These are phyloP conservation scores for Reutealis trisperma DNA, from an alignment of 345 rosid genomes.

Conservation along the genomic window DNA sequence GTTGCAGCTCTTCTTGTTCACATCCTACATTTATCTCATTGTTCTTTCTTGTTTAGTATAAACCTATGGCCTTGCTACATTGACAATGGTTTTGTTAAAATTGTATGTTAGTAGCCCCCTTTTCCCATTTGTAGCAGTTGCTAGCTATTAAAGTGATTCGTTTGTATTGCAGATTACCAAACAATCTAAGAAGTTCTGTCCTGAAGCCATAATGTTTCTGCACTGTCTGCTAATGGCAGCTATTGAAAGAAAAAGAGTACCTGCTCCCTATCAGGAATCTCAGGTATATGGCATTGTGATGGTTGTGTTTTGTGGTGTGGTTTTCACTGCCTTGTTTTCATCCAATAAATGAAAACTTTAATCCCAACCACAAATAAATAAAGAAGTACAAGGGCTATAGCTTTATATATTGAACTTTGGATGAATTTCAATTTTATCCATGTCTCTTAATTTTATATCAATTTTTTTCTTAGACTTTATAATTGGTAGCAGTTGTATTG, in stretches of 20 bases:
- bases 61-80: background rate
- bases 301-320: background rate
- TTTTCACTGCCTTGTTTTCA: background rate
- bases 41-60: background rate
- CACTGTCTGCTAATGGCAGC: slow-evolving; percentile 64
- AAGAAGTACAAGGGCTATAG: background rate
- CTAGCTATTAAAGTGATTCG: slow-evolving; percentile 8
- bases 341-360: background rate
- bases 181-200: slow-evolving; percentile 78
- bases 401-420: background rate
- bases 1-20: background rate
- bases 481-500: background rate
- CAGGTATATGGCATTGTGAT: slow-evolving; percentile 47
- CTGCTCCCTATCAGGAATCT: slow-evolving; percentile 42
- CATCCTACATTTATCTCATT: background rate
- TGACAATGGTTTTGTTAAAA: background rate
- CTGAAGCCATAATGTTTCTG: slow-evolving; percentile 79
- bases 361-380: background rate
- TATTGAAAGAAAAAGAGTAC: slow-evolving; percentile 40
- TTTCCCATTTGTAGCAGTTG: background rate
- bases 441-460: background rate
- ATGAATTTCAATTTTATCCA: background rate
- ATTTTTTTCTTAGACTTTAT: background rate
- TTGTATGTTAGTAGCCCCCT: background rate
- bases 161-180: slow-evolving; percentile 50